Evolutionary conservation across 352 stramenopile species (phyloP).

Genomic region (Stramenopiles sp.): DNA sequence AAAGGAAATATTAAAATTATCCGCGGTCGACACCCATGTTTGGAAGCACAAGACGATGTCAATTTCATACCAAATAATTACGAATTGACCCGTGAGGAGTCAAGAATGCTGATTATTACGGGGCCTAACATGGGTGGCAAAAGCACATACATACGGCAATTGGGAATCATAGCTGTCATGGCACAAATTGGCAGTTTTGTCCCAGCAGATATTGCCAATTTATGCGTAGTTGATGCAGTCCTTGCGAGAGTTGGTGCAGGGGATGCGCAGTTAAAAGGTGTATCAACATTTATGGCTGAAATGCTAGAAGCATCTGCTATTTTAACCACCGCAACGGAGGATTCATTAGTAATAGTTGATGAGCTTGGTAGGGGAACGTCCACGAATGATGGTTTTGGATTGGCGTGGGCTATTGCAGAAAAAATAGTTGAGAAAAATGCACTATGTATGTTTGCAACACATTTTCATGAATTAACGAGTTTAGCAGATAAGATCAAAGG

Average conservation of each 20-base stretch:
- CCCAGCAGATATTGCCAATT: conserved; percentile 59
- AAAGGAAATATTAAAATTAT: conserved; percentile 40
- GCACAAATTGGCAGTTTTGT: conserved; percentile 91
- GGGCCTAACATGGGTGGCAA: conserved; percentile 98
- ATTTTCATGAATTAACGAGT: conserved; percentile 96
- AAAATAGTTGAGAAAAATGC: conserved; percentile 18
- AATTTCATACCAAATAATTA: conserved; percentile 97
- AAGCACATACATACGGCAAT: conserved; percentile 89
- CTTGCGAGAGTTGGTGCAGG: conserved; percentile 85
- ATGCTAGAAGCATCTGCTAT: conserved; percentile 96
- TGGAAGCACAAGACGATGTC: conserved; percentile 91
- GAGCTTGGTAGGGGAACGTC: conserved; percentile 92
- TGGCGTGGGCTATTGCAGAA: conserved; percentile 19
- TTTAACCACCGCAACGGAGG: conserved; percentile 60
- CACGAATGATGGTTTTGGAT: conserved; percentile 84
- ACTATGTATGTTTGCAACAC: conserved; percentile 85
- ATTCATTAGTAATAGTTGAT: conserved; percentile 95
- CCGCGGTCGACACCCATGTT: conserved; percentile 79
- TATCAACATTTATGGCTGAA: conserved; percentile 99
- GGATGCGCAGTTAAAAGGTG: conserved; percentile 83
- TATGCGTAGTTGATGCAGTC: conserved; percentile 83
- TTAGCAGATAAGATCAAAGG: conserved; percentile 53
- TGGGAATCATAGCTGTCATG: conserved; percentile 76
- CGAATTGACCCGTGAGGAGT: conserved; percentile 46
- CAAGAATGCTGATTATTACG: conserved; percentile 81